Evolutionary conservation across 352 stramenopile species (phyloP), one percentile per base, ranked within the genome.

Genomic region (Pythium periplocum): DNA sequence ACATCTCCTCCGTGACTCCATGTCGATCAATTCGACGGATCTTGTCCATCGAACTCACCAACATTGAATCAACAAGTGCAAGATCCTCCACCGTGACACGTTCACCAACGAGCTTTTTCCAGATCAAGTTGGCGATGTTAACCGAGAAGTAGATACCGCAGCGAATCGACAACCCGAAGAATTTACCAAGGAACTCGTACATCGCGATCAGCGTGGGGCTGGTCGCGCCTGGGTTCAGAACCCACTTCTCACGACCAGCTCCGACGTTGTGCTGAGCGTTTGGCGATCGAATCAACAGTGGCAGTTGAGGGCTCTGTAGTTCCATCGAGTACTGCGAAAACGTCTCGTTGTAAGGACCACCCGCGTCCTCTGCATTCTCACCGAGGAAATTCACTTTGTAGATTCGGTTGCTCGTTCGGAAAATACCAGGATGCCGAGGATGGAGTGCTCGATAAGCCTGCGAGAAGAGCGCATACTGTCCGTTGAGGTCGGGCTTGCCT

Each of bases 171-270:
- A 87, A 73, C 0, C 91, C 92, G 68, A 98, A 94, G 3, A 98
- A 63, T 55, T 97, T 97, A 4, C 92, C 92, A 8, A 98, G 65
- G 50, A 98, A 97, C 48, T 93, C 78, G 36, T 95, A 91, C 79
- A 97, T 95, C 34, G 83, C 75, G 17, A 86, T 61, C 17, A 76
- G 49, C 39, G 68, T 86, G 0, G 44, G 35, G 17, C 59, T 69
- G 5, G 52, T 69, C 11, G 90, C 75, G 12, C 71, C 73, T 1
- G 93, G 89, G 56, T 96, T 96, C 48, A 96, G 47, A 7, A 98
- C 61, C 75, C 88, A 98, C 44, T 90, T 93, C 46, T 98, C 91
- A 4, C 87, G 71, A 4, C 86, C 88, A 10, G 71, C 59, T 32
- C 93, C 90, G 44, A 96, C 89, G 39, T 95, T 90, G 55, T 96